Evolutionary conservation across 371 early-diverging fungal genomes (phyloP).

Genomic region (Haplosporangium sp.): DNA sequence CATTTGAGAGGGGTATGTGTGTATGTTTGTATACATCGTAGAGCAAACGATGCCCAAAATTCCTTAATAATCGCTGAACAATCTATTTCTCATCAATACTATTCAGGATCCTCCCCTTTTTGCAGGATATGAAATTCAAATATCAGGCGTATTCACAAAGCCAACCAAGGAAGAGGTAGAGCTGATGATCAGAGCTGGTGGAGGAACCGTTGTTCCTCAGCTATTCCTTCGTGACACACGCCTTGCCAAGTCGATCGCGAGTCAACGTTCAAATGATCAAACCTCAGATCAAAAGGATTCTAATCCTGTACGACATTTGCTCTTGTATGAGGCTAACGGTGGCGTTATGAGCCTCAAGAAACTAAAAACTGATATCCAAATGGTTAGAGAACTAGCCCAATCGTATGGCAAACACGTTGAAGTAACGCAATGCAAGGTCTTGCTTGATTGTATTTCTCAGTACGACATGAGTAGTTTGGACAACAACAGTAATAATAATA

Average conservation of each 20-base stretch:
- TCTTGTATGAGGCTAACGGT: slow-evolving; percentile 23
- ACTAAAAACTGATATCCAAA: slow-evolving; percentile 14
- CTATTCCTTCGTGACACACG: slow-evolving; percentile 21
- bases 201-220: slow-evolving; percentile 31
- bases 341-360: slow-evolving; percentile 31
- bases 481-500: background rate
- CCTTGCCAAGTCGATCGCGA: background rate
- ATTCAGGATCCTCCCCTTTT: slow-evolving; percentile 37
- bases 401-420: slow-evolving; percentile 15
- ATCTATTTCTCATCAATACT: background rate
- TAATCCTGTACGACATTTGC: slow-evolving; percentile 16
- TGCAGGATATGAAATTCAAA: slow-evolving; percentile 33
- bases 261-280: background rate
- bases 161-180: slow-evolving; percentile 37
- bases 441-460: slow-evolving; percentile 39
- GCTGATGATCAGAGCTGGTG: slow-evolving; percentile 33
- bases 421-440: slow-evolving; percentile 18
- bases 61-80: too few relatives aligned
- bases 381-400: background rate
- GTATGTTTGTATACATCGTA: too few relatives aligned
- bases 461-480: slow-evolving; percentile 27
- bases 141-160: slow-evolving; percentile 21
- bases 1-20: slow-evolving; percentile 21
- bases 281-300: background rate
- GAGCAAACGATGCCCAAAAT: too few relatives aligned